Evolutionary conservation across 495 filamentous ascomycete genomes (phyloP).

Genomic region (Neurospora cerealis): DNA sequence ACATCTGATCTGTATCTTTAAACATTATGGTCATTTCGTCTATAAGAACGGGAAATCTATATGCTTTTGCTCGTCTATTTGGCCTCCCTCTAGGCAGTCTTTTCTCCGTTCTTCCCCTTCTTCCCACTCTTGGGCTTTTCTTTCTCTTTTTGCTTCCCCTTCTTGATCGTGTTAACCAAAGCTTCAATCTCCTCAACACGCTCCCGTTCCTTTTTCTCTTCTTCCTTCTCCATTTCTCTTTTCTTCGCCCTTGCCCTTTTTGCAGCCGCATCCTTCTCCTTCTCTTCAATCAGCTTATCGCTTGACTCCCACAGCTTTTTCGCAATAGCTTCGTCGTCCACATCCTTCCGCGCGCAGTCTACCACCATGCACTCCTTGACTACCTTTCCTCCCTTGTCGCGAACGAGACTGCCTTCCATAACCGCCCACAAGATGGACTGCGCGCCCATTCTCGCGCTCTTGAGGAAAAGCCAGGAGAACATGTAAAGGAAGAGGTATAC

Average conservation of each 20-base stretch:
- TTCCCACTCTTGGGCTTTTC: slow-evolving; percentile 11
- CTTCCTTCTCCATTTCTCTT: slow-evolving; percentile 33
- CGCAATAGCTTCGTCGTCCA: slow-evolving; percentile 67
- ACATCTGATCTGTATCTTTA: not conserved
- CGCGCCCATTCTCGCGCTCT: slow-evolving; percentile 69
- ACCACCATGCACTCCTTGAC: slow-evolving; percentile 84
- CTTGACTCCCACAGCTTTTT: slow-evolving; percentile 82
- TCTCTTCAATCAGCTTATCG: slow-evolving; percentile 71
- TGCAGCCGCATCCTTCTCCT: slow-evolving; percentile 72
- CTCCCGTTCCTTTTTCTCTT: slow-evolving; percentile 27
- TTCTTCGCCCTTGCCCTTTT: slow-evolving; percentile 57
- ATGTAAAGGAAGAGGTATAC: slow-evolving; percentile 71
- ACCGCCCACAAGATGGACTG: slow-evolving; percentile 78
- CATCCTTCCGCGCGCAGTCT: slow-evolving; percentile 56
- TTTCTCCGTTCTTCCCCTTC: slow-evolving; percentile 12
- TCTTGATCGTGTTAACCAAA: slow-evolving; percentile 28
- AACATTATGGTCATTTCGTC: not conserved
- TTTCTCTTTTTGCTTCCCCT: slow-evolving; percentile 30
- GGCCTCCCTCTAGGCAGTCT: slow-evolving; percentile 3
- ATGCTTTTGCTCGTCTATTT: not conserved
- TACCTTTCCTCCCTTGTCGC: slow-evolving; percentile 55
- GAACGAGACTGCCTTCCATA: slow-evolving; percentile 63
- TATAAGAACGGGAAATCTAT: not conserved
- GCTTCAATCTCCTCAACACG: slow-evolving; percentile 35
- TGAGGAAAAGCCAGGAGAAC: slow-evolving; percentile 79